Conservation (phyloP, 140 eudicot genomes). For the Stevia rebaudiana region DNA sequence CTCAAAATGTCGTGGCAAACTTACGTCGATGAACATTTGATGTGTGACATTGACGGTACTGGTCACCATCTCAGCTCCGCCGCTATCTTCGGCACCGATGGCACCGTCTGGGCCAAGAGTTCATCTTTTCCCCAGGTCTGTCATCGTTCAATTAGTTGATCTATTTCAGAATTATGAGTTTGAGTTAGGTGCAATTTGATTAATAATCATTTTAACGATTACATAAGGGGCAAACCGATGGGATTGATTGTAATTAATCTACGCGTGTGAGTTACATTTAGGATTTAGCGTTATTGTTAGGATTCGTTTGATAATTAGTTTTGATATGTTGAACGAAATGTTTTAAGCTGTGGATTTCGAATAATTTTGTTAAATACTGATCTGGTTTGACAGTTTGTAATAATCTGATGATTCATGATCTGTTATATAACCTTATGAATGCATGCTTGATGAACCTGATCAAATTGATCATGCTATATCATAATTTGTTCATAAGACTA, state of each 20-base stretch:
- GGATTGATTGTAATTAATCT: background rate
- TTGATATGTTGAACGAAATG: no score
- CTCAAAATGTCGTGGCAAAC: conserved; percentile 78
- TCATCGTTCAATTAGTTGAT: background rate
- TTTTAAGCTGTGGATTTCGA: conserved; percentile 1
- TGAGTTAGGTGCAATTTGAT: background rate
- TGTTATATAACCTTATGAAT: background rate
- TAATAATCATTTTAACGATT: no score
- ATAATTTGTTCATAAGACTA: background rate
- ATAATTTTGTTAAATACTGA: background rate
- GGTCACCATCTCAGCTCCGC: conserved; percentile 56
- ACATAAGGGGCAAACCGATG: no score
- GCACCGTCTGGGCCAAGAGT: conserved; percentile 90
- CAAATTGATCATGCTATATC: background rate
- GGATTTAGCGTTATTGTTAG: no score
- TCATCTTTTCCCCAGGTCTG: conserved; percentile 59
- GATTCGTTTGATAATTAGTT: background rate
- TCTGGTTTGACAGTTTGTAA: background rate
- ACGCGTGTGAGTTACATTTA: no score
- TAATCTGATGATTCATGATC: background rate
- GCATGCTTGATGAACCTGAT: background rate
- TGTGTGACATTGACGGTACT: conserved; percentile 63
- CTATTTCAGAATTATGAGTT: background rate
- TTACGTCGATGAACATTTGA: conserved; percentile 72
- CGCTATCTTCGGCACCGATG: conserved; percentile 74